These are phyloP conservation scores for Yamadazyma songkhlaensis DNA, from an alignment of 1,139 yeast species.

Conservation along the genomic window DNA sequence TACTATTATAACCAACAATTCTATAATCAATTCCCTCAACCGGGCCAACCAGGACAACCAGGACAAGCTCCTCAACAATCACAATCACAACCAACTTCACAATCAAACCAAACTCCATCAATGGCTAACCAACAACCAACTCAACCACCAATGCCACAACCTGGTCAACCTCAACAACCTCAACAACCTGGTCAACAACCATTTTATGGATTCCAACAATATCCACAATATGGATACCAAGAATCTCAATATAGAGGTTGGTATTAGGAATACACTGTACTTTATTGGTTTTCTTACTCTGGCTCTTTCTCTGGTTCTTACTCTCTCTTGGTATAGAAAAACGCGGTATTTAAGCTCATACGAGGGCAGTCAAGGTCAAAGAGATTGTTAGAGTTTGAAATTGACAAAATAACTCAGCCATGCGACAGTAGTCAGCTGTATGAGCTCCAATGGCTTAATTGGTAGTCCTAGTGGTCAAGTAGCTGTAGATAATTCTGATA, in stretches of 20 bases:
- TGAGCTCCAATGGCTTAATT: no score
- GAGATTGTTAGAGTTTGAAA: no score
- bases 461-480: no score
- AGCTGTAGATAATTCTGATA: no score
- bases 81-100: constrained; percentile 8
- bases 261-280: constrained; percentile 17
- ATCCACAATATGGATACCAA: constrained; percentile 51
- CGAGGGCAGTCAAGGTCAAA: no score
- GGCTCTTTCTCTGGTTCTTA: no score
- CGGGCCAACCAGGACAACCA: constrained; percentile 9
- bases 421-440: no score
- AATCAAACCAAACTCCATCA: constrained; percentile 15
- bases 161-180: constrained; percentile 14
- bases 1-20: constrained; percentile 7
- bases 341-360: no score
- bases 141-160: constrained; percentile 10
- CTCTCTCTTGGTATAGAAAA: no score
- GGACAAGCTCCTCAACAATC: constrained; percentile 14
- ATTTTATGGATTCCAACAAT: constrained; percentile 45
- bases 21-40: constrained; percentile 7
- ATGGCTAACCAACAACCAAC: constrained; percentile 6
- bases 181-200: constrained; percentile 22
- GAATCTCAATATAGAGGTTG: constrained; percentile 42
- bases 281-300: background rate
- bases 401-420: no score